phyloP scores from a whole-genome alignment of 768 basidiomycete genomes.

The Butyriboletus loyo region DNA sequence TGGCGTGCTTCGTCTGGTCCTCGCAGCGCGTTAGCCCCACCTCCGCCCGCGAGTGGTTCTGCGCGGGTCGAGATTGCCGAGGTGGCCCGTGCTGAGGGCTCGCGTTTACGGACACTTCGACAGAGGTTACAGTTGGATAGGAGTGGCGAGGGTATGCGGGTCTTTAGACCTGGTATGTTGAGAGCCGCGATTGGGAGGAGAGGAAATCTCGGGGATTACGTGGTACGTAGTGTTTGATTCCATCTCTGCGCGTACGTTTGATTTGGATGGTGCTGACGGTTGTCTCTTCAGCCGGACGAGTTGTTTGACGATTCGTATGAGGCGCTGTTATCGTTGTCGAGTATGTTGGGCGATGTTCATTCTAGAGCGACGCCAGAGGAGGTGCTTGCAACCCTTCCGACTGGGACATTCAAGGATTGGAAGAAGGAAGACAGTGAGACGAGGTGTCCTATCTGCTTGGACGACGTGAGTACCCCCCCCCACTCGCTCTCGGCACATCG shows the following conservation, averaged over 20 bases:
- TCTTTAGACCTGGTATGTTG: slow-evolving; percentile 24
- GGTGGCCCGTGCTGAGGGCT: slow-evolving; percentile 14
- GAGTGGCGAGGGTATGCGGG: slow-evolving; percentile 15
- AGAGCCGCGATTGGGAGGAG: slow-evolving; percentile 21
- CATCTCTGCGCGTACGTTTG: background rate
- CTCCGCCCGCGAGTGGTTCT: background rate
- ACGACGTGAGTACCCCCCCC: slow-evolving; percentile 57
- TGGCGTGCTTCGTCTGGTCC: slow-evolving; percentile 24
- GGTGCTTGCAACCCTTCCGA: slow-evolving; percentile 58
- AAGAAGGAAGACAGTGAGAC: slow-evolving; percentile 60
- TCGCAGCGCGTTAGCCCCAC: slow-evolving; percentile 7
- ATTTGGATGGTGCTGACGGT: slow-evolving; percentile 7
- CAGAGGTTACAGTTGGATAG: slow-evolving; percentile 31
- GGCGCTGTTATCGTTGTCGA: slow-evolving; percentile 54
- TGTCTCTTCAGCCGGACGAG: slow-evolving; percentile 57
- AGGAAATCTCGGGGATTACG: slow-evolving; percentile 40
- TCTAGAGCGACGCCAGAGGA: slow-evolving; percentile 62
- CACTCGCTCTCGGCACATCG: background rate
- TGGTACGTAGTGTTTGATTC: slow-evolving; percentile 42
- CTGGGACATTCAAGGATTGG: slow-evolving; percentile 67
- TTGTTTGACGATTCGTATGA: slow-evolving; percentile 78
- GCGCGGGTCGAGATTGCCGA: slow-evolving; percentile 5
- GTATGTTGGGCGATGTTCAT: slow-evolving; percentile 64
- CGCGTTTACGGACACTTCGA: slow-evolving; percentile 24
- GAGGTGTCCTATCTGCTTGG: slow-evolving; percentile 81